Conservation (phyloP, 1,284 basidiomycete genomes). For the Microbotryomycetes sp. region DNA sequence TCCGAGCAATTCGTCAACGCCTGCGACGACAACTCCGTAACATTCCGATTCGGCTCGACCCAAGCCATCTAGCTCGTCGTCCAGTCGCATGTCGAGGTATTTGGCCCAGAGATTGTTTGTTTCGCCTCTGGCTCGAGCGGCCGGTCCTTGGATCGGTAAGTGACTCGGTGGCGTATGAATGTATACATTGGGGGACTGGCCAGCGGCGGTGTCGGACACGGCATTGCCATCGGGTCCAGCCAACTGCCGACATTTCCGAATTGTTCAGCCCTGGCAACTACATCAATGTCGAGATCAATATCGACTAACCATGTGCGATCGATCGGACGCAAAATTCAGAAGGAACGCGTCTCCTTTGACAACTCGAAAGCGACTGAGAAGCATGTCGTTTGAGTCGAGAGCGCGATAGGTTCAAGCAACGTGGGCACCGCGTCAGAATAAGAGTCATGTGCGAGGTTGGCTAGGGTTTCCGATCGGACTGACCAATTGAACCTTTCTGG, state of each 20-base stretch:
- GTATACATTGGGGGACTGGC: conserved; percentile 32
- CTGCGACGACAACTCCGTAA: not conserved
- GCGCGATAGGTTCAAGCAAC: no score
- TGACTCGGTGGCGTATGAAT: conserved; percentile 51
- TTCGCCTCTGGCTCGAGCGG: conserved; percentile 46
- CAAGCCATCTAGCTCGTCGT: not conserved
- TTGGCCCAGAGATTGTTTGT: conserved; percentile 56
- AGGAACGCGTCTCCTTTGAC: conserved; percentile 52
- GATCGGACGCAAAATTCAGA: conserved; percentile 62
- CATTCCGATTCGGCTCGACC: not conserved
- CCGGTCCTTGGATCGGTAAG: conserved; percentile 50
- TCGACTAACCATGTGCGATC: conserved; percentile 62
- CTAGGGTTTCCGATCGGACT: no score
- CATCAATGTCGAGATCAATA: not conserved
- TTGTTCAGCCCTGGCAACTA: no score
- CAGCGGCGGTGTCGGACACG: not conserved
- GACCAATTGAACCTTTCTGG: no score
- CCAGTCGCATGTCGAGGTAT: conserved; percentile 54
- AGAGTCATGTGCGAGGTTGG: no score
- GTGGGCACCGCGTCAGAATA: no score
- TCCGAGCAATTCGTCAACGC: not conserved
- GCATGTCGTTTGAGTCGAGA: no score
- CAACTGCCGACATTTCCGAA: not conserved
- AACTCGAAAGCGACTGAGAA: conserved; percentile 48
- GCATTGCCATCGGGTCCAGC: conserved; percentile 9